These are phyloP conservation scores for Cephalotrichum gorgonifer DNA, from an alignment of 2,329 filamentous ascomycete species.

Conservation along the genomic window DNA sequence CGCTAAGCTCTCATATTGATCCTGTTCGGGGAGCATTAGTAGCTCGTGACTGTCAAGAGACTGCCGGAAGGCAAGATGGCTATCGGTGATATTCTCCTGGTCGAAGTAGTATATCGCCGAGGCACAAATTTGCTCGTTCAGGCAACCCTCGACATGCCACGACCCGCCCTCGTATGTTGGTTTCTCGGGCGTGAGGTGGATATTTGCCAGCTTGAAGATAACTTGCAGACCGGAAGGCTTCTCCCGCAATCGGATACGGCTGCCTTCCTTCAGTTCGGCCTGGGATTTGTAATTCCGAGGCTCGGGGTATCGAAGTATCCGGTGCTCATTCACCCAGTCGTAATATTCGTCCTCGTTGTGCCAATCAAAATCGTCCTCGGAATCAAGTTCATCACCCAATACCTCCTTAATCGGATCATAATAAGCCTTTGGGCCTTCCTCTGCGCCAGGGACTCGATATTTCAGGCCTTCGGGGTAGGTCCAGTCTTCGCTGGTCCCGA, in stretches of 20 bases:
- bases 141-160: slow-evolving; percentile 45
- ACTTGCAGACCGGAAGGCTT: slow-evolving; percentile 37
- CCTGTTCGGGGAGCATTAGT: slow-evolving; percentile 15
- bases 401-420: slow-evolving; percentile 3
- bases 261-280: slow-evolving; percentile 14
- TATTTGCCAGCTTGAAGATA: slow-evolving; percentile 52
- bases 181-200: slow-evolving; percentile 48
- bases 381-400: slow-evolving; percentile 6
- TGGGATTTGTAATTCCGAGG: slow-evolving; percentile 10
- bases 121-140: slow-evolving; percentile 55
- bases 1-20: slow-evolving; percentile 21
- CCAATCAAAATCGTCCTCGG: slow-evolving; percentile 9
- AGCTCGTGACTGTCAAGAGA: slow-evolving; percentile 20
- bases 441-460: not conserved
- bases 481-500: not conserved
- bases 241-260: not conserved
- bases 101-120: slow-evolving; percentile 56
- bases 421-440: not conserved
- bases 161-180: slow-evolving; percentile 41
- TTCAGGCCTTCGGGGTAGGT: not conserved
- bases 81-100: slow-evolving; percentile 46
- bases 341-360: slow-evolving; percentile 9
- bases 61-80: slow-evolving; percentile 40
- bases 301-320: slow-evolving; percentile 11
- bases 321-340: slow-evolving; percentile 3